Evolutionary conservation across 31 red algal species (phyloP), one percentile per base, ranked within the genome.

Genomic region (Asparagopsis taxiformis): DNA sequence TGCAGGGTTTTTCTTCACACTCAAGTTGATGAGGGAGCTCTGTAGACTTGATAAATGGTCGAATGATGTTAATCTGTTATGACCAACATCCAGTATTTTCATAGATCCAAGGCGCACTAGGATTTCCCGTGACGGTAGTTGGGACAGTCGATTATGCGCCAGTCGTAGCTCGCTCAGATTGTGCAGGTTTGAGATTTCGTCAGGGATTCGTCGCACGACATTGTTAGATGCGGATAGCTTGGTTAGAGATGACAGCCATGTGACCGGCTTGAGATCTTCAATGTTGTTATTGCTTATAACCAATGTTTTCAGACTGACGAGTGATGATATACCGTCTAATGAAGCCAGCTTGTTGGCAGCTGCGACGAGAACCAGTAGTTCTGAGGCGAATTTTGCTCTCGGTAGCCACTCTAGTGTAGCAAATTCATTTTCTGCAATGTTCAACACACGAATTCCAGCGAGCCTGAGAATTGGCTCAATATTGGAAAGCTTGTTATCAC

Each of bases 141-240:
- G 22, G 9, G 76, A 33, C 16, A 90, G 49, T 58, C 70, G 76
- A 43, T 90, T 90, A 70, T 90, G 87, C 1, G 87, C 68, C 25
- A 90, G 37, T 13, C 87, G 87, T 7, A 90, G 53, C 63, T 90
- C 87, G 15, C 57, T 43, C 36, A 90, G 70, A 44, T 43, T 33
- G 13, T 46, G 62, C 8, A 80, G 62, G 33, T 53, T 62, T 16
- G 65, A 17, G 29, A 81, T 23, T 20, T 55, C 17, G 6, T 44
- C 43, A 24, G 87, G 87, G 26, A 90, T 70, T 33, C 26, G 9
- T 32, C 84, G 84, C 37, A 79, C 67, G 32, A 34, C 41, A 34
- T 89, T 89, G 56, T 80, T 70, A 7, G 84, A 89, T 13, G 68
- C 41, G 33, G 84, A 89, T 24, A 89, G 84, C 33, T 89, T 89